Conservation (phyloP, 768 basidiomycete genomes). For the Gloeopeniophorella convolvens region DNA sequence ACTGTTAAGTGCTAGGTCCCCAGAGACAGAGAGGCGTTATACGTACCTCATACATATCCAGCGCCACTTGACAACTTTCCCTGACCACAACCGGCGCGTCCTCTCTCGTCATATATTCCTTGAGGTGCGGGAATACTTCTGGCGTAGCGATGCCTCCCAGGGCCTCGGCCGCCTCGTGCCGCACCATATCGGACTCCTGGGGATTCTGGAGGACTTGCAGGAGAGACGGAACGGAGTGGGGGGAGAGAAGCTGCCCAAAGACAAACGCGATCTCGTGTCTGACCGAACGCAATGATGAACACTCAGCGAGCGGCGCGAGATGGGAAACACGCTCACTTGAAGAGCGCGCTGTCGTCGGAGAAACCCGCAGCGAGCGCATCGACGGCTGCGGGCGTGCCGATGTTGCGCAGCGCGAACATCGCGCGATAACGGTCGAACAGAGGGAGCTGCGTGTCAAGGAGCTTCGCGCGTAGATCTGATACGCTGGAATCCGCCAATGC, state of each 20-base stretch:
- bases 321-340: constrained; percentile 57
- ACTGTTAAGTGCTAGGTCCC: neutral
- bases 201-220: constrained; percentile 66
- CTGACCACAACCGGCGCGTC: constrained; percentile 86
- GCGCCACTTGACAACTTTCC: constrained; percentile 93
- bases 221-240: constrained; percentile 82
- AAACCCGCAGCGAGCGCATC: constrained; percentile 91
- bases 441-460: constrained; percentile 60
- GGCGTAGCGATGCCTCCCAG: constrained; percentile 95
- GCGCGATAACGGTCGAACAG: constrained; percentile 95
- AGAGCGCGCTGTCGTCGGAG: constrained; percentile 79
- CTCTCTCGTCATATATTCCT: constrained; percentile 72
- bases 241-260: constrained; percentile 90
- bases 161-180: constrained; percentile 98
- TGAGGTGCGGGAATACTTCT: constrained; percentile 80
- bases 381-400: constrained; percentile 79
- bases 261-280: constrained; percentile 99
- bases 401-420: constrained; percentile 96
- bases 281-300: constrained; percentile 6
- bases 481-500: constrained; percentile 45
- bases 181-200: constrained; percentile 89
- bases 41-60: constrained; percentile 95
- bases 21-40: neutral
- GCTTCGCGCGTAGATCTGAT: constrained; percentile 45
- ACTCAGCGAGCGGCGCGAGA: neutral